Conservation (phyloP, 2,329 filamentous ascomycete genomes). For the Fusarium sp. region DNA sequence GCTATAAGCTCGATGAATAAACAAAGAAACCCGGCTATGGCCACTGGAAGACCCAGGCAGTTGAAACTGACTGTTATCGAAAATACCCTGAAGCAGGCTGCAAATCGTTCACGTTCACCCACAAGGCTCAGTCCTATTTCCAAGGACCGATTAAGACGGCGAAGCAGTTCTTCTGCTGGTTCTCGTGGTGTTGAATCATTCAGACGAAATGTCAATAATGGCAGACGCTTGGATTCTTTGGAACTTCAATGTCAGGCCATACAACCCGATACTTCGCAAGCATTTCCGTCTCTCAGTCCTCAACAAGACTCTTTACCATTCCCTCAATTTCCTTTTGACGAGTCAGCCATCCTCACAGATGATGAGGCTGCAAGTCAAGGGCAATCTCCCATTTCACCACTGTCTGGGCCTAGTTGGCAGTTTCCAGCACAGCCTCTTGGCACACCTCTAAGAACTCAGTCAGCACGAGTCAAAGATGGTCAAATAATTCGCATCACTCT, state of each 20-base stretch:
- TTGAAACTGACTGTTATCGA: constrained; percentile 20
- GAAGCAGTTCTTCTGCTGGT: constrained; percentile 16
- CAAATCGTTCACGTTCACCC: constrained; percentile 30
- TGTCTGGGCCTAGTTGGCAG: constrained; percentile 14
- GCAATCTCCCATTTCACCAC: constrained; percentile 30
- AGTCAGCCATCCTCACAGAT: constrained; percentile 15
- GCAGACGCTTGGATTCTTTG: constrained; percentile 10
- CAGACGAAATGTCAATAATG: neutral
- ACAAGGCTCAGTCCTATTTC: constrained; percentile 29
- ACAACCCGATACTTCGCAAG: constrained; percentile 2
- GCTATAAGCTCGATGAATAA: constrained; percentile 19
- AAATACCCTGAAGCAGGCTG: constrained; percentile 22
- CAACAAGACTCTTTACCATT: constrained; percentile 21
- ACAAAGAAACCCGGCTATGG: constrained; percentile 26
- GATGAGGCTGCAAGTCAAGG: constrained; percentile 22
- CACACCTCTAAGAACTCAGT: constrained; percentile 2
- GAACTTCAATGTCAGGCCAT: constrained; percentile 3
- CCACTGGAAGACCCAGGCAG: constrained; percentile 10
- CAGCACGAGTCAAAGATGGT: constrained; percentile 32
- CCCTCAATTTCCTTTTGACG: constrained; percentile 9
- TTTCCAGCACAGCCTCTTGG: constrained; percentile 16
- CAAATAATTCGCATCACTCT: constrained; percentile 38
- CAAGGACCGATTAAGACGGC: constrained; percentile 16
- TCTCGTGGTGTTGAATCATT: neutral
- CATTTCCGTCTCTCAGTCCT: constrained; percentile 12